Percentiles rank a stretch among this genome's conserved stretches.
Conservation (phyloP, 2,329 filamentous ascomycete genomes). For the Trichoderma harzianum region DNA sequence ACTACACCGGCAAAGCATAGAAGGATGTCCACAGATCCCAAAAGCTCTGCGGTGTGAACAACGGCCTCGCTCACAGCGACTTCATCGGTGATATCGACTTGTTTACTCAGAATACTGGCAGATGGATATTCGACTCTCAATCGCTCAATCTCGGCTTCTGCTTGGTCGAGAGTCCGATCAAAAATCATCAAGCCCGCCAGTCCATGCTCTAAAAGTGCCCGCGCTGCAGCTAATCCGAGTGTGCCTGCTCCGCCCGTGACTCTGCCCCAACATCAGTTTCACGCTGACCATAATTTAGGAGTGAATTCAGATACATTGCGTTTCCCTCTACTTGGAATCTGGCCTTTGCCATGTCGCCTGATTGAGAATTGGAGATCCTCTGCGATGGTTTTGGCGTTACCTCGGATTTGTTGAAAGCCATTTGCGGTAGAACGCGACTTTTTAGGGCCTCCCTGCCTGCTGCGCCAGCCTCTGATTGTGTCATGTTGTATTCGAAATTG, state of each 20-base stretch:
- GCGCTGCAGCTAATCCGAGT: conserved; percentile 47
- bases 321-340: background rate
- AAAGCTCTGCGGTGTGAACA: background rate
- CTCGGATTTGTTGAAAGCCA: background rate
- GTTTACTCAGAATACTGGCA: background rate
- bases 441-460: background rate
- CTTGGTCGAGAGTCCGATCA: conserved; percentile 49
- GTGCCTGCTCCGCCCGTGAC: conserved; percentile 3
- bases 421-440: background rate
- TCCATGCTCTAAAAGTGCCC: conserved; percentile 69
- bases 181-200: conserved; percentile 56
- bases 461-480: background rate
- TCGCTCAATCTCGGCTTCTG: conserved; percentile 13
- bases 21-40: conserved; percentile 25
- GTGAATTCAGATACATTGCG: background rate
- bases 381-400: background rate
- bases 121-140: background rate
- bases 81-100: background rate
- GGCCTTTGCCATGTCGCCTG: background rate
- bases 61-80: background rate
- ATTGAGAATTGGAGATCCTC: background rate
- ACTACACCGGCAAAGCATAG: conserved; percentile 58
- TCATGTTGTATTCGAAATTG: background rate
- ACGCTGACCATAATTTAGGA: background rate
- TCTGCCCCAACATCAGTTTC: background rate